Base-by-base conservation (phyloP, 2,329 filamentous ascomycete species). In the Cyphellophora attinorum region DNA sequence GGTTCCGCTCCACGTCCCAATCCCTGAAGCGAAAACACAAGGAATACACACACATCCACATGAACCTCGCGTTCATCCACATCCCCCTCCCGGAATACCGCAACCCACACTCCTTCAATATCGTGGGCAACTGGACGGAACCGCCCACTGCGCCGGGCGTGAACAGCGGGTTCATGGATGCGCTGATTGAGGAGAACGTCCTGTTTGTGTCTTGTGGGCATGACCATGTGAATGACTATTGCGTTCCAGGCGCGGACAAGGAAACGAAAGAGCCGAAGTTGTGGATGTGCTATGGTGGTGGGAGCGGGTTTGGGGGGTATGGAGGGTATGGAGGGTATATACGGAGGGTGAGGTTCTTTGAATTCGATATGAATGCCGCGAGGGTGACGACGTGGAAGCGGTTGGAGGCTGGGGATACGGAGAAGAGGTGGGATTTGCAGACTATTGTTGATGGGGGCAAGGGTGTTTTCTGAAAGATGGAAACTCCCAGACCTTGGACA, bases 271-370 rank as follows among this genome's bases (percentile, higher is more conserved):
- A 70, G 31, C 79, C 81, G 0, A 73, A 80, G 18, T 64, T 96
- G 2, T 98, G 91, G 91, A 94, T 98, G 88, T 98, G 91, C 65
- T 96, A 96, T 58, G 89, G 79, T 6, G 91, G 91, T 19, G 91
- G 83, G 16, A 76, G 79, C 17, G 91, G 91, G 1, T 94, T 98
- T 50, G 91, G 91, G 36, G 91, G 91, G 0, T 98, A 98, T 55
- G 91, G 82, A 13, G 88, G 89, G 5, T 96, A 95, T 55, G 79
- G 79, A 27, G 81, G 81, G 3, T 96, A 82, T 55, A 72, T 88
- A 51, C 81, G 91, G 16, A 77, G 86, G 18, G 71, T 95, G 34
- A 74, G 91, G 31, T 72, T 98, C 28, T 98, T 91, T 54, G 89
- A 96, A 49, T 76, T 98, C 33, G 89, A 98, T 57, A 84, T 88